Evolutionary conservation across 1,284 basidiomycete species (phyloP), one percentile per base, ranked within the genome.

Genomic region (Sporisorium exsertum): DNA sequence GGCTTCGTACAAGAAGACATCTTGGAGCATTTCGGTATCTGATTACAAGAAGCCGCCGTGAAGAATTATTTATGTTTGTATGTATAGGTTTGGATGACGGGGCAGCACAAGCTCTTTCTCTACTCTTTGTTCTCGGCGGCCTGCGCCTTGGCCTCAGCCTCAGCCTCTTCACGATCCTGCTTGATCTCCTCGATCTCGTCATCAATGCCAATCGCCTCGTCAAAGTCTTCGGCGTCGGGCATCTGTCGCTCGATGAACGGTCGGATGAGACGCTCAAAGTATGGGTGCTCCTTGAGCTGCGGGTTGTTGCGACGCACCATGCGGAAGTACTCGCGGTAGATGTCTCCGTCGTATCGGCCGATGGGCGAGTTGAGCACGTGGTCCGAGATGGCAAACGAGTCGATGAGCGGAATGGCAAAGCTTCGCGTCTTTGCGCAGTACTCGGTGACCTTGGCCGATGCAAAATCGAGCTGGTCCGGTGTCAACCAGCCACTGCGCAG

Each of bases 331-430:
- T 77, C 78, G 50, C 68, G 65, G 75, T 85, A 85, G 51, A 85
- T 78, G 72, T 84, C 79, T 40, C 84, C 84, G 63, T 82, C 79
- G 65, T 78, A 76, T 40, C 79, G 66, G 26, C 82, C 89, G 35
- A 90, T 87, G 27, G 89, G 89, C 52, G 88, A 88, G 85, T 90
- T 90, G 86, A 89, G 86, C 64, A 89, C 87, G 85, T 89, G 88
- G 83, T 89, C 89, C 49, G 86, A 86, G 35, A 88, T 86, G 15
- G 87, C 87, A 78, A 89, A 90, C 37, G 87, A 85, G 84, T 89
- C 89, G 66, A 89, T 83, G 42, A 89, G 85, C 12, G 88, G 87
- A 53, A 85, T 80, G 46, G 88, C 88, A 47, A 87, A 87, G 58
- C 82, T 81, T 46, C 89, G 85, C 52, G 88, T 81, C 59, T 87